Evolutionary conservation across 2,329 filamentous ascomycete species (phyloP).

Genomic region (Huntiella decipiens): DNA sequence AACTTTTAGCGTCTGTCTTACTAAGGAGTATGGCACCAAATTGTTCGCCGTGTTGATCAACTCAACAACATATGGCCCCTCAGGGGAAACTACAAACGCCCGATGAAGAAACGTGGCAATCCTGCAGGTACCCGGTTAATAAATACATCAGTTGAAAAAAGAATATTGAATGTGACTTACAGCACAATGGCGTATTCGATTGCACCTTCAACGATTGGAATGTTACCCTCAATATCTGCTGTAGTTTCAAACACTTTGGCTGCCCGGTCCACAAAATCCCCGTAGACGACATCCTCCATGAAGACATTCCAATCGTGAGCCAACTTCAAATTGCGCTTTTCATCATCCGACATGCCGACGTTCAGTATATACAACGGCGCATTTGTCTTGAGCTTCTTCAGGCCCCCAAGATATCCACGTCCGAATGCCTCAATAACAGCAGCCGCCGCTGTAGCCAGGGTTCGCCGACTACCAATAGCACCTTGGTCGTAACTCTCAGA

Average conservation of each 20-base stretch:
- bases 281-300: constrained; percentile 47
- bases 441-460: constrained; percentile 51
- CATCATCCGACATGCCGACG: constrained; percentile 40
- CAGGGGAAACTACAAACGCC: constrained; percentile 51
- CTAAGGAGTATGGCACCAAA: constrained; percentile 50
- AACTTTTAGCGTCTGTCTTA: constrained; percentile 54
- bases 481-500: constrained; percentile 74
- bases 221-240: constrained; percentile 43
- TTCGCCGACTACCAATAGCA: constrained; percentile 53
- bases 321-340: constrained; percentile 27
- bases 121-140: constrained; percentile 20
- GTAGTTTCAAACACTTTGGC: constrained; percentile 42
- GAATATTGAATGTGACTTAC: constrained; percentile 25
- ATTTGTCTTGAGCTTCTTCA: constrained; percentile 19
- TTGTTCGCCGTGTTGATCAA: constrained; percentile 52
- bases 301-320: constrained; percentile 46
- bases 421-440: constrained; percentile 51
- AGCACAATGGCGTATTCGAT: constrained; percentile 51
- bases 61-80: constrained; percentile 55
- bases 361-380: not conserved
- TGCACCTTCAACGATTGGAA: constrained; percentile 40
- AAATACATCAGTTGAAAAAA: not conserved
- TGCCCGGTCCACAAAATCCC: constrained; percentile 43
- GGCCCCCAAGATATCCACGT: constrained; percentile 45
- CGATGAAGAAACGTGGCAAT: constrained; percentile 58